A percentile compares a stretch with the other conserved stretches of the same genome.
phyloP scores from a whole-genome alignment of 306 rosid species.

The Sechiopsis laciniata region DNA sequence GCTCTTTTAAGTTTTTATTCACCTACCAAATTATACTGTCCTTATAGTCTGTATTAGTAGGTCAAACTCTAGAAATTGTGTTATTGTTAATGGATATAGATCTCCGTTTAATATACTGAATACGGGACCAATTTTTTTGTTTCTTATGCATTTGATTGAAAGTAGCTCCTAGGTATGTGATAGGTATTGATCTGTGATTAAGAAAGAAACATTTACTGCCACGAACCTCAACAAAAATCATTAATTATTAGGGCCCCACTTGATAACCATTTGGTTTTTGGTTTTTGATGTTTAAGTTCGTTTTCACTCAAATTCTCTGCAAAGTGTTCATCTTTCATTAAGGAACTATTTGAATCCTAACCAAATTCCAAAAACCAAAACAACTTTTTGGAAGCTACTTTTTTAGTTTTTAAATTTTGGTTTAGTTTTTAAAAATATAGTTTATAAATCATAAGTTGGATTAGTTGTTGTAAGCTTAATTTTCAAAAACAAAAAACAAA shows the following conservation, averaged over 20 bases:
- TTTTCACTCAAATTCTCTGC: too few relatives aligned
- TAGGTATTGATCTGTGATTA: neutral
- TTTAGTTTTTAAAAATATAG: too few relatives aligned
- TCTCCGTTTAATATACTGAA: neutral
- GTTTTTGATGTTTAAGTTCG: too few relatives aligned
- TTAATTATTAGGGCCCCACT: neutral
- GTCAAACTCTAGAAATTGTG: neutral
- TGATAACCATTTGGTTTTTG: too few relatives aligned
- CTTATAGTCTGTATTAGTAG: neutral
- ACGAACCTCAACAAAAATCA: neutral
- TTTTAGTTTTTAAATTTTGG: too few relatives aligned
- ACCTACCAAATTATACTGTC: constrained; percentile 7
- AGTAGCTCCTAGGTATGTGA: neutral
- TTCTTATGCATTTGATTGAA: neutral
- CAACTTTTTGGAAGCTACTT: too few relatives aligned
- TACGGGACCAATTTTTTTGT: neutral
- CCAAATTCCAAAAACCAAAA: too few relatives aligned
- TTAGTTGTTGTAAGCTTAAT: too few relatives aligned
- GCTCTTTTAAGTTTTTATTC: constrained; percentile 4
- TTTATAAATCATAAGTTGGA: too few relatives aligned
- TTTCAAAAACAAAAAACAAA: too few relatives aligned
- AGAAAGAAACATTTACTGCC: neutral
- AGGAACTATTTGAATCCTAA: too few relatives aligned
- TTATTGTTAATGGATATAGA: neutral
- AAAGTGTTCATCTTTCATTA: too few relatives aligned